These are phyloP conservation scores for Leptosphaerulina australis DNA, from an alignment of 2,329 filamentous ascomycete species.

Conservation along the genomic window DNA sequence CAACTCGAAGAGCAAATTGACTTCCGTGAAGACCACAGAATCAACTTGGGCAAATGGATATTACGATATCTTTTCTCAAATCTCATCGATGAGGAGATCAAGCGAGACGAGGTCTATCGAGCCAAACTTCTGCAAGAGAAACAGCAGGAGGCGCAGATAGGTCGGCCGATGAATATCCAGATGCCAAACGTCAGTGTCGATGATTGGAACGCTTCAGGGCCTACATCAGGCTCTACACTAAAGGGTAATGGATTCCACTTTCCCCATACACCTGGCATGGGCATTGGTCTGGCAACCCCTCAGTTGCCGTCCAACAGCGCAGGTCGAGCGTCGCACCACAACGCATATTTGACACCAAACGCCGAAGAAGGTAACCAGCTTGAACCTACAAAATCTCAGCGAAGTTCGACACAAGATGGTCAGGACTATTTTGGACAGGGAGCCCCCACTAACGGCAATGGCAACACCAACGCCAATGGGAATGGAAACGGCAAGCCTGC, in stretches of 20 bases:
- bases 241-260: conserved; percentile 68
- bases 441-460: conserved; percentile 27
- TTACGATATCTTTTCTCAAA: conserved; percentile 89
- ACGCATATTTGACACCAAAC: conserved; percentile 48
- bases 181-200: conserved; percentile 57
- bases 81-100: conserved; percentile 88
- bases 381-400: conserved; percentile 63
- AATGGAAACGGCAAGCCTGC: conserved; percentile 36
- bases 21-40: conserved; percentile 91
- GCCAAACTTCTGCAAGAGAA: conserved; percentile 70
- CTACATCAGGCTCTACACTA: conserved; percentile 56
- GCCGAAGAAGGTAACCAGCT: conserved; percentile 53
- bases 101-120: conserved; percentile 77
- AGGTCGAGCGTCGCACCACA: conserved; percentile 44
- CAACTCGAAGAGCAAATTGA: conserved; percentile 73
- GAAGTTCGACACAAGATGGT: conserved; percentile 62
- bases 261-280: conserved; percentile 73
- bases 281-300: conserved; percentile 79
- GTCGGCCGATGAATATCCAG: conserved; percentile 67
- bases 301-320: conserved; percentile 47
- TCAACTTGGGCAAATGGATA: conserved; percentile 97
- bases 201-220: conserved; percentile 52
- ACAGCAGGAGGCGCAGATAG: conserved; percentile 60
- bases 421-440: conserved; percentile 70
- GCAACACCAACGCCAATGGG: conserved; percentile 17